phyloP scores from a whole-genome alignment of 441 rosid genomes.

The Gossypium aridum region DNA sequence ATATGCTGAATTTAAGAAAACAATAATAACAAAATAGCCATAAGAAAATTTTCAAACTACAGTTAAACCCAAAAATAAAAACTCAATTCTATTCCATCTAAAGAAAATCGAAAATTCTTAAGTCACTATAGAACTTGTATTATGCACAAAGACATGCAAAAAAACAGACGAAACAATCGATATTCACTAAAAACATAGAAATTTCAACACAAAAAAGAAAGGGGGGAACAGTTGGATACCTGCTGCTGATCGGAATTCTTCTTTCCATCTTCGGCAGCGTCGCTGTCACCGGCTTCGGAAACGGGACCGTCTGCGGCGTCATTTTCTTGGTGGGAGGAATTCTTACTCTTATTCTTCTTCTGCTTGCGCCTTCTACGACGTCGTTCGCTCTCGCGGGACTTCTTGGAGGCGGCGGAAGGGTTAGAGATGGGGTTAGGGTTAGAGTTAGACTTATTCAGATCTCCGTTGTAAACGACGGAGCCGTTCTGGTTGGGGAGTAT shows the following conservation, averaged over 20 bases:
- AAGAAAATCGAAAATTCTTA: not conserved
- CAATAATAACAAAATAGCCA: not conserved
- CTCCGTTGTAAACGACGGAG: conserved; percentile 40
- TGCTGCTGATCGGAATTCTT: conserved; percentile 48
- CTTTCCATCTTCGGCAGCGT: conserved; percentile 33
- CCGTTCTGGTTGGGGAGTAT: conserved; percentile 36
- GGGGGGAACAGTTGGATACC: not conserved
- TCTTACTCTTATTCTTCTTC: conserved; percentile 74
- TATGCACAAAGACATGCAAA: not conserved
- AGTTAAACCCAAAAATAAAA: not conserved
- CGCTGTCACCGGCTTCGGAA: conserved; percentile 33
- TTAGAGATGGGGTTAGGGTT: conserved; percentile 23
- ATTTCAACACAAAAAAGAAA: too few species aligned
- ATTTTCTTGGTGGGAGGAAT: conserved; percentile 20
- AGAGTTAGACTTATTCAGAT: conserved; percentile 21
- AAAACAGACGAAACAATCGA: not conserved
- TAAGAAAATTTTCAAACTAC: not conserved
- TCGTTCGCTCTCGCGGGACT: conserved; percentile 71
- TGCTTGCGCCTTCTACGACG: conserved; percentile 98
- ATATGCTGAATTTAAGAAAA: not conserved
- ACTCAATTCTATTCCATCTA: not conserved
- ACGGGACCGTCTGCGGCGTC: conserved; percentile 17
- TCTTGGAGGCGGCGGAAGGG: conserved; percentile 30
- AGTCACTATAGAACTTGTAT: not conserved
- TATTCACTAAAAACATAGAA: not conserved